Evolutionary conservation across 345 rosid genomes (phyloP).

Genomic region (Brassica incana): DNA sequence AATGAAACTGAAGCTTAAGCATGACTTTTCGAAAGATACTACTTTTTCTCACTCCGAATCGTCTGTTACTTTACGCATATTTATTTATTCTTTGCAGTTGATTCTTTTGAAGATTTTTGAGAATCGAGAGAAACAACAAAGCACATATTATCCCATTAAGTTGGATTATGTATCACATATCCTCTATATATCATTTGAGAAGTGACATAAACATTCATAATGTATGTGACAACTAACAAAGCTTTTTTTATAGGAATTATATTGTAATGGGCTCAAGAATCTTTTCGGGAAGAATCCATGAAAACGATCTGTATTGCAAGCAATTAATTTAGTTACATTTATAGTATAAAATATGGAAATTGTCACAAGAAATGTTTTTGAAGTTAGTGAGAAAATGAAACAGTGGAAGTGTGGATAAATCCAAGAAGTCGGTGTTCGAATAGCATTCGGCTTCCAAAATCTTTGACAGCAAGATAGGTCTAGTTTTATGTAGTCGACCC

Average conservation of each 20-base stretch:
- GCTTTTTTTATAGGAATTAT: neutral
- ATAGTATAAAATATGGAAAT: neutral
- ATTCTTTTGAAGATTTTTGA: neutral
- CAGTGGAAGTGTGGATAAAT: neutral
- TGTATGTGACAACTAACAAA: neutral
- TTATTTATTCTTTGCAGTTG: neutral
- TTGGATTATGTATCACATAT: neutral
- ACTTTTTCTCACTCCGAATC: neutral
- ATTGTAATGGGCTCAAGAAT: neutral
- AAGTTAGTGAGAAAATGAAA: neutral
- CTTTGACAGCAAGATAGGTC: neutral
- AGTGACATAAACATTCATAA: neutral
- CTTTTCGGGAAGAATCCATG: neutral
- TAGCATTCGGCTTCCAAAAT: neutral
- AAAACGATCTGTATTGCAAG: constrained; percentile 11
- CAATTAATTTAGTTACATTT: neutral
- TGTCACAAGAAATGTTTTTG: neutral
- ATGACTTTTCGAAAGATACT: neutral
- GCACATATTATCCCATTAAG: neutral
- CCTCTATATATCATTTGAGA: neutral
- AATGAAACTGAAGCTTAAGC: neutral
- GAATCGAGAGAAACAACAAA: neutral
- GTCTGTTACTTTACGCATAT: neutral
- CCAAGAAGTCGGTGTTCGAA: constrained; percentile 11
- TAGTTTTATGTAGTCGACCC: neutral